A percentile compares a stretch with the other conserved stretches of the same genome.
Conservation (phyloP, 1,139 yeast genomes). For the Yamadazyma triangularis region DNA sequence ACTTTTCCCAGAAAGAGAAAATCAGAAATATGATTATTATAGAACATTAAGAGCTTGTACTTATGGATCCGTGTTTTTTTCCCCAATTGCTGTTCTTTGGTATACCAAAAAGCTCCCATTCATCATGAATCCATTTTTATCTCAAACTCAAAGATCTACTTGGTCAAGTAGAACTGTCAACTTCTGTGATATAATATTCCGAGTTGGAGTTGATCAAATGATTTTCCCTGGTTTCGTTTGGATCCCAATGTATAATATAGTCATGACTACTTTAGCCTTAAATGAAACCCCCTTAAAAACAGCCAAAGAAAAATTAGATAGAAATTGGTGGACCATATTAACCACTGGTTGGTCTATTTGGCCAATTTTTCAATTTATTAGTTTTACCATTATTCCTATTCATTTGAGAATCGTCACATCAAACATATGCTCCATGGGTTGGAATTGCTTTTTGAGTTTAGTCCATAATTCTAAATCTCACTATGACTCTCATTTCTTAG, state of each 20-base stretch:
- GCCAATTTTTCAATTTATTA: slow-evolving; percentile 40
- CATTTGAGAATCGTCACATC: slow-evolving; percentile 37
- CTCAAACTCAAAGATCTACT: slow-evolving; percentile 8
- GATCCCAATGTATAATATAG: slow-evolving; percentile 43
- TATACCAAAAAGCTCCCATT: slow-evolving; percentile 53
- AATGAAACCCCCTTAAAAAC: slow-evolving; percentile 33
- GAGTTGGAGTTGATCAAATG: slow-evolving; percentile 37
- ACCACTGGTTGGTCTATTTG: slow-evolving; percentile 42
- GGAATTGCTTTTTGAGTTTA: slow-evolving; percentile 44
- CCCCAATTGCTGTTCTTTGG: slow-evolving; percentile 73
- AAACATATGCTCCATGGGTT: slow-evolving; percentile 40
- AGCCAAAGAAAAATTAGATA: slow-evolving; percentile 28
- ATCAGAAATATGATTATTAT: slow-evolving; percentile 8
- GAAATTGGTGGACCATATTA: slow-evolving; percentile 43
- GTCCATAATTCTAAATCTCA: slow-evolving; percentile 45
- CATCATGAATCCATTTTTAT: slow-evolving; percentile 39
- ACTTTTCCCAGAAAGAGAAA: slow-evolving; percentile 39
- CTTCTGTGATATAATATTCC: slow-evolving; percentile 29
- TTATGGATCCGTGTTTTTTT: slow-evolving; percentile 75
- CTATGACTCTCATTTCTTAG: slow-evolving; percentile 34
- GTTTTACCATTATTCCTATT: slow-evolving; percentile 36
- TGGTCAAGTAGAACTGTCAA: slow-evolving; percentile 15
- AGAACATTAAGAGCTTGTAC: slow-evolving; percentile 63
- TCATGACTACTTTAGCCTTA: slow-evolving; percentile 35
- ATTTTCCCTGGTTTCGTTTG: slow-evolving; percentile 32